These are phyloP conservation scores for Penicillium nucicola DNA, from an alignment of 495 filamentous ascomycete genomes.

Conservation along the genomic window DNA sequence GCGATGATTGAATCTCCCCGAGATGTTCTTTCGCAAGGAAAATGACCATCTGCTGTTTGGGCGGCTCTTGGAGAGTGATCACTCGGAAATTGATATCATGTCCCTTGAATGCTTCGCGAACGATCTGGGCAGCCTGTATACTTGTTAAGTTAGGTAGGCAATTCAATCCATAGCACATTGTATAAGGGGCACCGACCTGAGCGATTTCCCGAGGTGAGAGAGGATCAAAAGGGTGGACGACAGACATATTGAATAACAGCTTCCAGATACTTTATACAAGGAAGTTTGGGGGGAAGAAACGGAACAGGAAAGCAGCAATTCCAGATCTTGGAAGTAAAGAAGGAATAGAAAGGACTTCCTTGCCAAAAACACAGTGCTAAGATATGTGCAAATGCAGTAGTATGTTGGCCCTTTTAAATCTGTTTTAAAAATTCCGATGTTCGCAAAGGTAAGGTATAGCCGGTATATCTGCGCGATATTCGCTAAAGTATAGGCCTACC, in stretches of 20 bases:
- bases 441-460: background rate
- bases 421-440: no score
- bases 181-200: slow-evolving; percentile 5
- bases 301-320: no score
- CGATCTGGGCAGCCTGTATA: slow-evolving; percentile 11
- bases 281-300: no score
- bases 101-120: background rate
- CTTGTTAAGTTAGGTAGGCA: background rate
- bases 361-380: no score
- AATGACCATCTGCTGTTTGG: slow-evolving; percentile 22
- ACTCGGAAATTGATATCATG: slow-evolving; percentile 14
- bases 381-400: no score
- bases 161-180: background rate
- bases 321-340: background rate
- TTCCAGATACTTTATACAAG: background rate
- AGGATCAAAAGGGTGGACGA: slow-evolving; percentile 26
- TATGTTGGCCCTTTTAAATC: no score
- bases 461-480: slow-evolving; percentile 8
- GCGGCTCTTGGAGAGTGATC: slow-evolving; percentile 27
- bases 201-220: slow-evolving; percentile 19
- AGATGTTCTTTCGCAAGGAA: slow-evolving; percentile 23
- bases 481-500: slow-evolving; percentile 26
- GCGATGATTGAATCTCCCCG: background rate
- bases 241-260: slow-evolving; percentile 1
- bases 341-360: background rate